Percentiles rank a stretch among this genome's conserved stretches.
Evolutionary conservation across 495 filamentous ascomycete genomes (phyloP).

Genomic region (Aspergillus baeticus): DNA sequence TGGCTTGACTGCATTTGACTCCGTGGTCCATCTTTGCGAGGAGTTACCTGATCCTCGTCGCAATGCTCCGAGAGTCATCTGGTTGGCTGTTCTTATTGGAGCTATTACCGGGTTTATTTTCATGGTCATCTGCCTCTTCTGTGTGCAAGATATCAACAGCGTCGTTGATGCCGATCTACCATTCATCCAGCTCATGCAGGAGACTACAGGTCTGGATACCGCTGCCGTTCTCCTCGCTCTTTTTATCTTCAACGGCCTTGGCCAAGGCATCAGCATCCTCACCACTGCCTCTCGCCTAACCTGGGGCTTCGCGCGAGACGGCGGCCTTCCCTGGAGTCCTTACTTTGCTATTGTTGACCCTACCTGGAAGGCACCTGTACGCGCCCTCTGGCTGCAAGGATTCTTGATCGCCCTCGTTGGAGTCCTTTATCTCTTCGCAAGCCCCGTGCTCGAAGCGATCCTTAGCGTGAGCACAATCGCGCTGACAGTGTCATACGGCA

Average conservation of each 20-base stretch:
- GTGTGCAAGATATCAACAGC: constrained; percentile 60
- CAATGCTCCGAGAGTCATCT: constrained; percentile 43
- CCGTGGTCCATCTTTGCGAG: constrained; percentile 61
- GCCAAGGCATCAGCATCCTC: constrained; percentile 43
- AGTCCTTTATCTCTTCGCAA: constrained; percentile 45
- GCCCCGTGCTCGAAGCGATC: constrained; percentile 45
- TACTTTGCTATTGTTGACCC: constrained; percentile 44
- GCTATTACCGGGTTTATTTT: constrained; percentile 66
- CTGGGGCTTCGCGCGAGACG: constrained; percentile 60
- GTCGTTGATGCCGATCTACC: constrained; percentile 51
- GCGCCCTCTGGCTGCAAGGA: constrained; percentile 45
- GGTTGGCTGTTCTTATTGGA: constrained; percentile 45
- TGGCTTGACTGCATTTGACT: constrained; percentile 62
- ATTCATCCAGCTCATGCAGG: constrained; percentile 45
- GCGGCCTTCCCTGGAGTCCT: constrained; percentile 46
- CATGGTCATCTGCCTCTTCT: constrained; percentile 71
- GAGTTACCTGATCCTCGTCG: constrained; percentile 43
- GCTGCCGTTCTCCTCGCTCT: constrained; percentile 40
- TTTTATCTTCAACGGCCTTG: constrained; percentile 50
- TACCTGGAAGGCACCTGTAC: constrained; percentile 42
- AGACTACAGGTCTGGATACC: constrained; percentile 39
- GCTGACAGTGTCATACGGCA: constrained; percentile 43
- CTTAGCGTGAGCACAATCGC: constrained; percentile 48
- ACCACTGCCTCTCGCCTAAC: constrained; percentile 52
- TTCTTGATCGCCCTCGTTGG: constrained; percentile 43